Evolutionary conservation across 139 green algal genomes (phyloP).

Genomic region (Closterium sp.): DNA sequence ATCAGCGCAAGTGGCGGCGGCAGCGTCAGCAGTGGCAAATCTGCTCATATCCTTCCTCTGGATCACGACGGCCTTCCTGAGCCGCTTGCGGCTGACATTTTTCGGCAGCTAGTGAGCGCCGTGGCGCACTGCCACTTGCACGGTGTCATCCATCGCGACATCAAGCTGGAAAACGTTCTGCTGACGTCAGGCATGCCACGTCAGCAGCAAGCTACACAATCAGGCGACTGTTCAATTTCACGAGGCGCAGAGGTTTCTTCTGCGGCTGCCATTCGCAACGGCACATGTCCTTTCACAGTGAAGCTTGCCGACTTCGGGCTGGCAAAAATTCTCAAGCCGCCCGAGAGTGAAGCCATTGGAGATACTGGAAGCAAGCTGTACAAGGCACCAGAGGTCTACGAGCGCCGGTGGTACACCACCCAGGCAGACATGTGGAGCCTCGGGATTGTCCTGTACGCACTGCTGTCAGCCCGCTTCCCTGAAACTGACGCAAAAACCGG

Average conservation of each 20-base stretch:
- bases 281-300: not conserved
- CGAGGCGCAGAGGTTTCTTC: not conserved
- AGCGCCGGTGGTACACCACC: not conserved
- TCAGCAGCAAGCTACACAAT: not conserved
- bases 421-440: not conserved
- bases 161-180: not conserved
- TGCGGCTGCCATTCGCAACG: not conserved
- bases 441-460: not conserved
- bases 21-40: not conserved
- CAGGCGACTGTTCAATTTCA: no score
- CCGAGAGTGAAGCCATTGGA: not conserved
- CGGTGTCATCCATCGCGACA: not conserved
- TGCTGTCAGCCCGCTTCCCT: not conserved
- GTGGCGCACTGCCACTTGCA: not conserved
- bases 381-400: not conserved
- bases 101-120: not conserved
- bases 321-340: not conserved
- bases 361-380: not conserved
- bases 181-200: not conserved
- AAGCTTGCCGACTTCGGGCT: not conserved
- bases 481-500: not conserved
- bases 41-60: not conserved
- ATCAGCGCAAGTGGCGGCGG: not conserved
- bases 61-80: not conserved
- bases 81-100: not conserved